Conservation (phyloP, 2,329 filamentous ascomycete species). For the Trichoderma harzianum region DNA sequence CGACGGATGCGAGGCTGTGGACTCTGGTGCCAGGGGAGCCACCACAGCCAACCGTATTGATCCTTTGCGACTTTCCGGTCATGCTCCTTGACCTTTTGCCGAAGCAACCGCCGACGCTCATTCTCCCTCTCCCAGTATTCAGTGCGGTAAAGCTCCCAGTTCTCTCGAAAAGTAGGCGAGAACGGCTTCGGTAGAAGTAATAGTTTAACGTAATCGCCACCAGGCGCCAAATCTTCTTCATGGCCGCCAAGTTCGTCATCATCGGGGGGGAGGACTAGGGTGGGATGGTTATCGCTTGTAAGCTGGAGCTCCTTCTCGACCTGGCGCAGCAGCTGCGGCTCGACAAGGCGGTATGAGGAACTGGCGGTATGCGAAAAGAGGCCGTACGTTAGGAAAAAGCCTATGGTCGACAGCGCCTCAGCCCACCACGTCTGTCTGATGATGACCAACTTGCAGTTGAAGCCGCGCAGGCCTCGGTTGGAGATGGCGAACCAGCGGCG, state of each 20-base stretch:
- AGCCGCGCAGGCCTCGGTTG: conserved; percentile 82
- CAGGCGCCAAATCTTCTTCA: conserved; percentile 86
- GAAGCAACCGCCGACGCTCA: conserved; percentile 72
- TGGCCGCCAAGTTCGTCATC: conserved; percentile 65
- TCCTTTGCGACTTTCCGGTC: conserved; percentile 66
- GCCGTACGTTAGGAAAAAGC: conserved; percentile 75
- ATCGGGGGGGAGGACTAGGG: conserved; percentile 42
- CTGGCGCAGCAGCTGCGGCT: conserved; percentile 58
- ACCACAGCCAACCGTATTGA: conserved; percentile 77
- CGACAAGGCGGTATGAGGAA: conserved; percentile 74
- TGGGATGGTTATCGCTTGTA: conserved; percentile 40
- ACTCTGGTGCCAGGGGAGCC: conserved; percentile 64
- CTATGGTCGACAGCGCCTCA: conserved; percentile 68
- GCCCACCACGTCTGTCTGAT: conserved; percentile 79
- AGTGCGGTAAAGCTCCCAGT: conserved; percentile 90
- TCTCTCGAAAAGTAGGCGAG: conserved; percentile 88
- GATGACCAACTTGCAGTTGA: conserved; percentile 95
- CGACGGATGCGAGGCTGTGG: conserved; percentile 33
- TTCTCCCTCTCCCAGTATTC: conserved; percentile 99
- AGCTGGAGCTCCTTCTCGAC: conserved; percentile 58
- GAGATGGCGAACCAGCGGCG: conserved; percentile 84
- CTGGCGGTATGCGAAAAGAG: conserved; percentile 64
- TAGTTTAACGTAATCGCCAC: conserved; percentile 88
- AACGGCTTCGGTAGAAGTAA: conserved; percentile 92
- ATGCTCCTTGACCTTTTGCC: conserved; percentile 64